These are phyloP conservation scores for Solanum etuberosum DNA, from an alignment of 257 asterid species.

Conservation along the genomic window DNA sequence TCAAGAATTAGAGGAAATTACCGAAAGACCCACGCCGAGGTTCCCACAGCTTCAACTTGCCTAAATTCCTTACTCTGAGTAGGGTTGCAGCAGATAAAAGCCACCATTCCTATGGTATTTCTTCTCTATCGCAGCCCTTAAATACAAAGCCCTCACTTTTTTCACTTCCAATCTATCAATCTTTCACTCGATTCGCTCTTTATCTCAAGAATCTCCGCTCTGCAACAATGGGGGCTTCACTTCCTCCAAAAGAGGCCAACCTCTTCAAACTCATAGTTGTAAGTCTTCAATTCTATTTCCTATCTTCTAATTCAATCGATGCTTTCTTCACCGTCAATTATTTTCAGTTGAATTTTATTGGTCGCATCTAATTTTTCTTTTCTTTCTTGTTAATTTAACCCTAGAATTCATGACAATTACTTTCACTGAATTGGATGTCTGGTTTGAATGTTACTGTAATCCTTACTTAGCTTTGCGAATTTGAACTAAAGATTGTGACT, in stretches of 20 bases:
- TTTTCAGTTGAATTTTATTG: conserved; percentile 2
- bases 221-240: conserved; percentile 72
- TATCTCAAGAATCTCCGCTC: not conserved
- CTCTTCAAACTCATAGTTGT: conserved; percentile 97
- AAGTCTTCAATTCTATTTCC: conserved; percentile 17
- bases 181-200: not conserved
- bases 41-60: not conserved
- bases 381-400: not conserved
- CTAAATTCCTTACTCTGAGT: not conserved
- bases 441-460: not conserved
- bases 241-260: conserved; percentile 96
- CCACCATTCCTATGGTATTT: not conserved
- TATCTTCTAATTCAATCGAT: not conserved
- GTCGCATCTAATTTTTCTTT: not conserved
- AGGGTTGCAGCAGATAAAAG: not conserved
- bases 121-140: not conserved
- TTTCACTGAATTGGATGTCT: not conserved
- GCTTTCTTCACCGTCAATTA: not conserved
- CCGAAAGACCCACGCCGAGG: not conserved
- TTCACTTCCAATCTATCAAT: not conserved
- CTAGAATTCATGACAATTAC: conserved; percentile 1
- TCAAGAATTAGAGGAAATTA: not conserved
- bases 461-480: not conserved
- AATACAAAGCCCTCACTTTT: not conserved
- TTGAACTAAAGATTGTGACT: not conserved